phyloP scores from a whole-genome alignment of 768 basidiomycete genomes.

The Leucosporidium yakuticum region DNA sequence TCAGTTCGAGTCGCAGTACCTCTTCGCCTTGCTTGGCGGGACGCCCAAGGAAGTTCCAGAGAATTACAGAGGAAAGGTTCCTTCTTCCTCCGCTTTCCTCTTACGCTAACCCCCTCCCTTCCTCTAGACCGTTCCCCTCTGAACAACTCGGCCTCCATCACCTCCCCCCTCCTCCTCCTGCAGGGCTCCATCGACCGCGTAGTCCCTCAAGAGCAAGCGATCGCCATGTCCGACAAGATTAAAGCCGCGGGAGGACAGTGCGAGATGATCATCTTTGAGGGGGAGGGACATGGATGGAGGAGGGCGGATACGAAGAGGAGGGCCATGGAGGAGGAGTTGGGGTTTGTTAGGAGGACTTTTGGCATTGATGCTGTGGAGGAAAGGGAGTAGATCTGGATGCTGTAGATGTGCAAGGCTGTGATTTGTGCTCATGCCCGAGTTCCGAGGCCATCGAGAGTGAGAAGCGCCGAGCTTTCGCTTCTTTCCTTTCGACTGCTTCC shows the following conservation, averaged over 20 bases:
- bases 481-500: too few relatives aligned
- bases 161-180: conserved; percentile 59
- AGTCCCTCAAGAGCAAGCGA: conserved; percentile 64
- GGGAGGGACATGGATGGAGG: conserved; percentile 64
- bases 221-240: conserved; percentile 55
- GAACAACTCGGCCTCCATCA: conserved; percentile 58
- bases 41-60: conserved; percentile 53
- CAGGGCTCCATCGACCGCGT: conserved; percentile 61
- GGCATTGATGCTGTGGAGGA: conserved; percentile 31
- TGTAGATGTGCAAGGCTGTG: background rate
- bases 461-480: too few relatives aligned
- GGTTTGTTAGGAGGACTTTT: conserved; percentile 54
- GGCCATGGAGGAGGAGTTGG: conserved; percentile 53
- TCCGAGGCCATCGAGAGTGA: too few relatives aligned
- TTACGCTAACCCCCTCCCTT: background rate
- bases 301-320: conserved; percentile 54
- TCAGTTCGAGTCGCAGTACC: conserved; percentile 44
- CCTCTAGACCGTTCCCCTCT: conserved; percentile 55
- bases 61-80: conserved; percentile 48
- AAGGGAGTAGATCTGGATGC: background rate
- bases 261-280: conserved; percentile 58
- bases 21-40: conserved; percentile 62
- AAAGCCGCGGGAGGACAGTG: conserved; percentile 51
- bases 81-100: background rate
- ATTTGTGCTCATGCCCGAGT: too few relatives aligned